phyloP scores from a whole-genome alignment of 805 yeast species.

The Kodamaea restingae region DNA sequence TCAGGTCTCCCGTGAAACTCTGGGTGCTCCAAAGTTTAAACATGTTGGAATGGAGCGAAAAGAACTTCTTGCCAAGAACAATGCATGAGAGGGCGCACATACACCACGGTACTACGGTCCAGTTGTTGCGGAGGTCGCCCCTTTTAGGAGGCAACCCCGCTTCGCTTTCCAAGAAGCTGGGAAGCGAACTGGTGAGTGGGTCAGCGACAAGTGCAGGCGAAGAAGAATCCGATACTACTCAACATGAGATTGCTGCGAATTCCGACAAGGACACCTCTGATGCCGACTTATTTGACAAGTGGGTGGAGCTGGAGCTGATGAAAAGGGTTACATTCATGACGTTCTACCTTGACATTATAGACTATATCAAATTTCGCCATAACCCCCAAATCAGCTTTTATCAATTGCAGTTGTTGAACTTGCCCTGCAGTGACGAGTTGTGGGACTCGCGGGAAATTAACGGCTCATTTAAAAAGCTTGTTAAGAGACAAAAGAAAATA shows the following conservation, averaged over 20 bases:
- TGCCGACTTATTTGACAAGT: conserved; percentile 45
- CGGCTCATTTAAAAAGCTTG: conserved; percentile 36
- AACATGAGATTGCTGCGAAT: conserved; percentile 11
- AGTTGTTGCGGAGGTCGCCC: conserved; percentile 70
- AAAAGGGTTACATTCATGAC: conserved; percentile 79
- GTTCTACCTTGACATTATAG: conserved; percentile 74
- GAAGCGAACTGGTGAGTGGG: conserved; percentile 18
- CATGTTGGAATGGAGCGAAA: conserved; percentile 75
- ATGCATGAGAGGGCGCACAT: conserved; percentile 80
- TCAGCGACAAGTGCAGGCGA: conserved; percentile 31
- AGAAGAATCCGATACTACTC: conserved; percentile 26
- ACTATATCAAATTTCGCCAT: conserved; percentile 77
- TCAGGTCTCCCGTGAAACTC: conserved; percentile 69
- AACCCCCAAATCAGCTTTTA: conserved; percentile 42
- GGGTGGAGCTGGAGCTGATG: conserved; percentile 79
- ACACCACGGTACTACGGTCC: conserved; percentile 85
- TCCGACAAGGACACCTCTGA: conserved; percentile 22
- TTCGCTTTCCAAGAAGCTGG: conserved; percentile 21
- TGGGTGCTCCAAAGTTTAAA: conserved; percentile 76
- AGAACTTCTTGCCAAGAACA: conserved; percentile 60
- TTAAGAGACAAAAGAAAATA: conserved; percentile 33
- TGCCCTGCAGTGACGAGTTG: conserved; percentile 41
- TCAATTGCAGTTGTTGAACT: conserved; percentile 36
- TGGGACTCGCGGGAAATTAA: conserved; percentile 39
- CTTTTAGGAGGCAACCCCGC: conserved; percentile 68